Evolutionary conservation across 805 yeast genomes (phyloP).

Genomic region (Saccharomycopsis microspora): DNA sequence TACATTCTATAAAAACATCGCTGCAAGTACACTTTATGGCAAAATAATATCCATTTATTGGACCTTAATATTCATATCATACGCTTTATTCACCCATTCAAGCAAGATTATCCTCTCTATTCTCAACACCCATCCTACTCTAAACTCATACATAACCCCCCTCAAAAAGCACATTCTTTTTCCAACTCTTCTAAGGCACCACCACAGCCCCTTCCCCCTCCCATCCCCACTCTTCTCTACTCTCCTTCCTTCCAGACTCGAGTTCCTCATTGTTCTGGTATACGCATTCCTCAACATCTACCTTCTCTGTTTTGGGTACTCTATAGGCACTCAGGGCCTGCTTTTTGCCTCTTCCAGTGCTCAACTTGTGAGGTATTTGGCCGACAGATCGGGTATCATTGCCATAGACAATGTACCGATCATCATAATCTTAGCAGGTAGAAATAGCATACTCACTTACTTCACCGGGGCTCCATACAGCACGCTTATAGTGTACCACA

Average conservation of each 20-base stretch:
- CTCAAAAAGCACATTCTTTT: neutral
- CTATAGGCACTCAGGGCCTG: constrained; percentile 24
- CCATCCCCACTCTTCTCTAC: neutral
- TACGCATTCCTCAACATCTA: constrained; percentile 23
- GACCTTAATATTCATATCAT: neutral
- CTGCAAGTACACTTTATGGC: neutral
- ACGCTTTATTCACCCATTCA: neutral
- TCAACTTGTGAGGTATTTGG: constrained; percentile 30
- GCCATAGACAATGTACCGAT: constrained; percentile 37
- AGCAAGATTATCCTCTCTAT: constrained; percentile 20
- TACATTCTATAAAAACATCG: neutral
- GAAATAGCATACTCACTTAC: constrained; percentile 55
- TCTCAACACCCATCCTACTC: constrained; percentile 34
- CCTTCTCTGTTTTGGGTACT: constrained; percentile 21
- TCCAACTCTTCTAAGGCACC: neutral
- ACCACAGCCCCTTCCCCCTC: constrained; percentile 14
- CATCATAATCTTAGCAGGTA: constrained; percentile 51
- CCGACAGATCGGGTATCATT: constrained; percentile 27
- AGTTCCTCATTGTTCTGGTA: constrained; percentile 24
- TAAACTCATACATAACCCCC: constrained; percentile 28
- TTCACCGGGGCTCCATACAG: constrained; percentile 54
- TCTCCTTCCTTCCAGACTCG: constrained; percentile 27
- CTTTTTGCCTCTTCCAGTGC: constrained; percentile 23
- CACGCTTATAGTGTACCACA: constrained; percentile 56
- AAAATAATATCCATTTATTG: constrained; percentile 2